phyloP scores from a whole-genome alignment of 257 asterid genomes.

The Ophiorrhiza pumila region DNA sequence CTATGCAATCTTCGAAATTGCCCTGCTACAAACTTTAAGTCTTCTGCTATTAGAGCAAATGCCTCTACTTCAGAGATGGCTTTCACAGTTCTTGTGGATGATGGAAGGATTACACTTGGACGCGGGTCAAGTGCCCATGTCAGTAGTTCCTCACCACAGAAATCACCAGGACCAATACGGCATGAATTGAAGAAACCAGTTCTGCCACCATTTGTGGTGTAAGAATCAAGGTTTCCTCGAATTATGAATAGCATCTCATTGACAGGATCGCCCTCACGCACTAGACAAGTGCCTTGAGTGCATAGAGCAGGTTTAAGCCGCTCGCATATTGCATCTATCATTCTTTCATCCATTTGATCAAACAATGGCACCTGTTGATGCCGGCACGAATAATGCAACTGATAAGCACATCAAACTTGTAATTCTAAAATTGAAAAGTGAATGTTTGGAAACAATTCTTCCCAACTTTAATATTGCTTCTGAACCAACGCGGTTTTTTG shows the following conservation, averaged over 20 bases:
- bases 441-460: neutral
- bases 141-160: slow-evolving; percentile 93
- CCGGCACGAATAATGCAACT: neutral
- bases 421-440: neutral
- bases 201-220: slow-evolving; percentile 93
- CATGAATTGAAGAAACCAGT: slow-evolving; percentile 94
- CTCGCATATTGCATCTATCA: slow-evolving; percentile 95
- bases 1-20: slow-evolving; percentile 86
- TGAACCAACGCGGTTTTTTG: neutral
- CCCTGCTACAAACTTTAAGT: slow-evolving; percentile 75
- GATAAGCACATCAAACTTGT: neutral
- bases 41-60: slow-evolving; percentile 78
- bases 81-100: slow-evolving; percentile 83
- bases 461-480: neutral
- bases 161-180: slow-evolving; percentile 79
- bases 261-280: slow-evolving; percentile 93
- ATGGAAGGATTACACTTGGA: slow-evolving; percentile 78
- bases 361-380: slow-evolving; percentile 75
- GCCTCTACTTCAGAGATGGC: slow-evolving; percentile 90
- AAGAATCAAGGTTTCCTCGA: slow-evolving; percentile 86
- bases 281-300: slow-evolving; percentile 73
- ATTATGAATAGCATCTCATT: slow-evolving; percentile 88
- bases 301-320: slow-evolving; percentile 82
- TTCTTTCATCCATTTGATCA: slow-evolving; percentile 89
- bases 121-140: slow-evolving; percentile 98